Conservation (phyloP, 495 filamentous ascomycete species). For the Symbiotaphrina buchneri region DNA sequence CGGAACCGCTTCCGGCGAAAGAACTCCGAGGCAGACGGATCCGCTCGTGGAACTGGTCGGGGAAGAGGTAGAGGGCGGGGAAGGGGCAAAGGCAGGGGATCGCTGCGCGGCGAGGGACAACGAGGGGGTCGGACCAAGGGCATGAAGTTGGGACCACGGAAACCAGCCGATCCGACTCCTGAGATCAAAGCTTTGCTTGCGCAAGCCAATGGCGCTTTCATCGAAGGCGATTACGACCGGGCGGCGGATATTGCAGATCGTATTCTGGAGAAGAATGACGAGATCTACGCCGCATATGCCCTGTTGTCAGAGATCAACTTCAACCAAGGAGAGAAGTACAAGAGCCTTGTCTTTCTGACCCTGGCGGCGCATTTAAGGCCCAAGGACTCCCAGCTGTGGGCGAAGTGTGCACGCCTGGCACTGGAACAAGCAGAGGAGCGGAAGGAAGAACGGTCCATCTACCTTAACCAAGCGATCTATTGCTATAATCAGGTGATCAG, state of each 20-base stretch:
- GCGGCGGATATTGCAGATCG: slow-evolving; percentile 37
- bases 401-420: slow-evolving; percentile 39
- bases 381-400: slow-evolving; percentile 43
- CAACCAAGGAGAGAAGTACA: slow-evolving; percentile 40
- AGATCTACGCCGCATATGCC: slow-evolving; percentile 59
- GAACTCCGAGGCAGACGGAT: not conserved
- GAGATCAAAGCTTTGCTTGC: slow-evolving; percentile 53
- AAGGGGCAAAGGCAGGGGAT: slow-evolving; percentile 12
- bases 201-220: slow-evolving; percentile 47
- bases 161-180: slow-evolving; percentile 43
- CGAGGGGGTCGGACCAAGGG: slow-evolving; percentile 28
- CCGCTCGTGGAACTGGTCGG: not conserved
- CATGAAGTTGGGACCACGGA: slow-evolving; percentile 40
- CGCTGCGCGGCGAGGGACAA: slow-evolving; percentile 19
- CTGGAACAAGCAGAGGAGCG: slow-evolving; percentile 33
- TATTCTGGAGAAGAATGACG: slow-evolving; percentile 63
- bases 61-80: not conserved
- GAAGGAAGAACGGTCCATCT: slow-evolving; percentile 15
- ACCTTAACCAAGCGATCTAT: slow-evolving; percentile 32
- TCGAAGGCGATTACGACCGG: slow-evolving; percentile 37
- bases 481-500: slow-evolving; percentile 50
- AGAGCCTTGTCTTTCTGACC: slow-evolving; percentile 42
- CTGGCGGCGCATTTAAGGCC: slow-evolving; percentile 51
- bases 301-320: slow-evolving; percentile 50
- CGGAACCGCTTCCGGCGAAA: not conserved